Conservation (phyloP, 2,329 filamentous ascomycete species). For the Curvularia eragrostidis region DNA sequence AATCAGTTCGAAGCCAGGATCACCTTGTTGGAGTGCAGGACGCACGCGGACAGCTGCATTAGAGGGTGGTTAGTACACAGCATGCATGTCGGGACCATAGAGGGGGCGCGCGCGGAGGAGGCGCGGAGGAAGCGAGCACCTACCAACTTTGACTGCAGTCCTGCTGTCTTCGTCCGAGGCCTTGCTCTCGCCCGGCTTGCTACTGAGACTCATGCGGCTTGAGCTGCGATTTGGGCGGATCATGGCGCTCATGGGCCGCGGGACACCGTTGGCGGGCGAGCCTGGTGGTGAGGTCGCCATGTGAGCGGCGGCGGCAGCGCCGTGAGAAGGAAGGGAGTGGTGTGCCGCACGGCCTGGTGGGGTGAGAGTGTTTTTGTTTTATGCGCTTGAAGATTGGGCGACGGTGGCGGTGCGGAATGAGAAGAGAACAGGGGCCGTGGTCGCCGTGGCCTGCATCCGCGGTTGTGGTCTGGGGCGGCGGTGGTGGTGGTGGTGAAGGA, state of each 20-base stretch:
- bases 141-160: constrained; percentile 96
- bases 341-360: constrained; percentile 22
- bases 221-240: constrained; percentile 77
- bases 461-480: constrained; percentile 1
- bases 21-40: constrained; percentile 79
- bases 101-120: not conserved
- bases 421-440: constrained; percentile 19
- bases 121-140: constrained; percentile 52
- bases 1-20: constrained; percentile 93
- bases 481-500: not conserved
- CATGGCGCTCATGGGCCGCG: constrained; percentile 76
- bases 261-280: constrained; percentile 59
- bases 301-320: constrained; percentile 35
- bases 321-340: constrained; percentile 19
- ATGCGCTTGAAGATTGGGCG: constrained; percentile 10
- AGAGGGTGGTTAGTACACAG: constrained; percentile 31
- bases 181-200: constrained; percentile 78
- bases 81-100: constrained; percentile 10
- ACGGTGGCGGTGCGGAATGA: constrained; percentile 15
- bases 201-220: constrained; percentile 84
- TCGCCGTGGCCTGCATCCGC: constrained; percentile 19
- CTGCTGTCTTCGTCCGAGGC: constrained; percentile 88
- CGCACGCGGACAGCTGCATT: constrained; percentile 85
- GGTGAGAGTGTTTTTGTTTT: constrained; percentile 5
- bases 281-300: constrained; percentile 49